Conservation (phyloP, 805 yeast species). For the Wickerhamiella bombiphila region DNA sequence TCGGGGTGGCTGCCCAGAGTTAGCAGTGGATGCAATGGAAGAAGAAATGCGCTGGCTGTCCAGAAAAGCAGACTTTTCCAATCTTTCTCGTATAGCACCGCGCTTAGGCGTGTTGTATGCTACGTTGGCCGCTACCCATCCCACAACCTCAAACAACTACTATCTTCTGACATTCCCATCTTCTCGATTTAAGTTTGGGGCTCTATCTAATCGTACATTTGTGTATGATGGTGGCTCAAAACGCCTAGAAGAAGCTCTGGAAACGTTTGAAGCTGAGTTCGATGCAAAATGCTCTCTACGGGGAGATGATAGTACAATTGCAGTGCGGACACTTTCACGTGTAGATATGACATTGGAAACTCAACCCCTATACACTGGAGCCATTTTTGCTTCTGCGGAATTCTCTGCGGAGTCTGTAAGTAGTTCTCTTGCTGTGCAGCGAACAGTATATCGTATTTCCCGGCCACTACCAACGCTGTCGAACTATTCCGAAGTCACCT, state of each 20-base stretch:
- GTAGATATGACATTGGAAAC: neutral
- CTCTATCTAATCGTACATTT: neutral
- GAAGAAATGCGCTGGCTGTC: neutral
- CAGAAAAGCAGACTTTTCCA: neutral
- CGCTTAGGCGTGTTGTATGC: neutral
- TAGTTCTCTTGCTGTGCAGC: neutral
- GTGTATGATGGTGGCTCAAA: neutral
- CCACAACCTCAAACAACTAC: neutral
- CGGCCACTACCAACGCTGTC: neutral
- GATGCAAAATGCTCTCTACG: neutral
- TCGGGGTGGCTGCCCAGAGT: neutral
- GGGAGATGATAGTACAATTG: neutral
- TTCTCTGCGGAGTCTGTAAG: neutral
- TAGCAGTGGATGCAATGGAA: neutral
- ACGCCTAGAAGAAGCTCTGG: neutral
- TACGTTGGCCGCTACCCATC: neutral
- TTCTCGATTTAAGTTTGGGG: neutral
- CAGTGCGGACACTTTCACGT: neutral
- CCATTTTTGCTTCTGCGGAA: neutral
- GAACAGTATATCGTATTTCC: neutral
- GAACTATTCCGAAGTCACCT: neutral
- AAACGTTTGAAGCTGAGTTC: neutral
- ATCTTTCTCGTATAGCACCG: neutral
- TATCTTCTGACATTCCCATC: neutral
- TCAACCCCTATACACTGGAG: neutral